Evolutionary conservation across 2,329 filamentous ascomycete species (phyloP), one percentile per base, ranked within the genome.

Genomic region (Cladosporium sp.): DNA sequence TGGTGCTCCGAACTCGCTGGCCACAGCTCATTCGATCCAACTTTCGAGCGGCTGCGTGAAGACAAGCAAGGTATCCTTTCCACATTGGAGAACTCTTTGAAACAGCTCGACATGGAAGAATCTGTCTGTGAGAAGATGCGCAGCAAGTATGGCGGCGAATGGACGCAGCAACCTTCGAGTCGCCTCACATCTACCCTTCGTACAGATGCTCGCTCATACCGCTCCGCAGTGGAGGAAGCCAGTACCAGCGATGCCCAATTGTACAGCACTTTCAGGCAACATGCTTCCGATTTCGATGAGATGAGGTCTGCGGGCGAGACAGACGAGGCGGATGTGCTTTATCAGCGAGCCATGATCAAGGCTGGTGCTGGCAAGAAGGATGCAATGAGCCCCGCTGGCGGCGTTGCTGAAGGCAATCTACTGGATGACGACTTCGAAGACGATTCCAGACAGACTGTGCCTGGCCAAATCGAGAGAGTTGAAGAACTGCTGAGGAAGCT

Each of bases 51-150:
- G 55, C 79, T 99, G 53, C 88, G 89, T 69, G 84, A 87, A 29
- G 91, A 95, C 72, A 96, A 94, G 77, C 86, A 91, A 21, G 84
- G 86, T 1, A 91, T 97, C 14, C 77, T 92, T 29, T 83, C 84
- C 2, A 86, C 88, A 2, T 78, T 99, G 65, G 93, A 97, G 65
- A 87, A 86, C 65, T 92, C 92, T 72, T 88, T 89, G 64, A 96
- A 96, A 76, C 91, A 96, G 73, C 81, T 99, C 50, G 95, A 99
- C 71, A 93, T 95, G 88, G 95, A 99, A 78, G 96, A 98, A 80
- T 96, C 92, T 65, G 92, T 98, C 0, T 99, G 95, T 77, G 95
- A 99, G 78, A 99, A 98, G 83, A 99, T 99, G 95, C 88, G 95
- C 56, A 96, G 93, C 14, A 99, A 99, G 77, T 98, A 98, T 76